Evolutionary conservation across 2,329 filamentous ascomycete genomes (phyloP).

Genomic region (Cladosporium velox): DNA sequence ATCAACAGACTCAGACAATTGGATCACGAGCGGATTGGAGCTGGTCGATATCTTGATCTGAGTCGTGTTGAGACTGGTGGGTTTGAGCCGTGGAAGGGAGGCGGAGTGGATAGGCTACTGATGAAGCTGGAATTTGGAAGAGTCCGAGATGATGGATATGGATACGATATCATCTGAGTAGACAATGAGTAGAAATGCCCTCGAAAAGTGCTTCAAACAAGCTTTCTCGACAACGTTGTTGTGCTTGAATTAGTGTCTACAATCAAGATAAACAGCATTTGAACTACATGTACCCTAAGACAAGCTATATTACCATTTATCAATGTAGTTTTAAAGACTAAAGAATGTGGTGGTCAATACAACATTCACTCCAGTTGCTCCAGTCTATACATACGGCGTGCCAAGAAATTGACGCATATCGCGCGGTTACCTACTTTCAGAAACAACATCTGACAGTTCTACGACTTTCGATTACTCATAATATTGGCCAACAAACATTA

Average conservation of each 20-base stretch:
- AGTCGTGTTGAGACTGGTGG: constrained; percentile 31
- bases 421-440: background rate
- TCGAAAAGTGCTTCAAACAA: background rate
- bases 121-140: constrained; percentile 81
- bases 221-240: background rate
- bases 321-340: background rate
- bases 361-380: background rate
- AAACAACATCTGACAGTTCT: background rate
- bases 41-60: constrained; percentile 30
- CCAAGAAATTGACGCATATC: background rate
- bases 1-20: constrained; percentile 61
- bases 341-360: background rate
- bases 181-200: background rate
- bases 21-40: constrained; percentile 53
- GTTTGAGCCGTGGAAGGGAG: constrained; percentile 72
- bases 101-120: constrained; percentile 78
- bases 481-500: background rate
- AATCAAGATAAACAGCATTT: background rate
- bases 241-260: background rate
- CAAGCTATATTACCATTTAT: too few relatives aligned
- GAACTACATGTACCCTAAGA: background rate
- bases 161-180: constrained; percentile 20
- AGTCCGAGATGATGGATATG: constrained; percentile 24
- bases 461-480: background rate
- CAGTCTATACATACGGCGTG: background rate